Evolutionary conservation across 495 filamentous ascomycete genomes (phyloP), one percentile per base, ranked within the genome.

Genomic region (Aspergillus sclerotioniger): DNA sequence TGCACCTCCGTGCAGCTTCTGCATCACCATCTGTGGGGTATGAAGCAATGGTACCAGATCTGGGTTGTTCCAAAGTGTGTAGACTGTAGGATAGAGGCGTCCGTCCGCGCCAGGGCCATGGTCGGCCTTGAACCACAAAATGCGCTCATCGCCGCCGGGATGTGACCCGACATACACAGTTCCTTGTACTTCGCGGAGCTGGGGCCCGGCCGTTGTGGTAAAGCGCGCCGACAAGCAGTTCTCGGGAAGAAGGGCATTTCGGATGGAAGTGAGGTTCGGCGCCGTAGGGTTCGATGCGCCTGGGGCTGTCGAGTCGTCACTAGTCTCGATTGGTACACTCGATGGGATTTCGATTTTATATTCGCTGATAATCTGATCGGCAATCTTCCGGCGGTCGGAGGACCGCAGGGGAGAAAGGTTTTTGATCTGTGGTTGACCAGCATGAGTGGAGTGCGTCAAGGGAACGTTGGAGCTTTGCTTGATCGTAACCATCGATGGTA

Each of bases 61-160:
- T 1, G 88, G 76, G 59, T 89, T 86, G 43, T 80, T 72, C 86
- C 86, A 89, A 45, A 89, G 71, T 2, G 86, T 86, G 63, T 88
- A 90, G 3, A 88, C 85, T 13, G 87, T 87, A 4, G 87, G 87
- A 51, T 87, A 86, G 45, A 90, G 71, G 29, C 73, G 77, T 53
- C 71, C 71, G 47, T 72, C 72, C 0, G 72, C 65, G 7, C 74
- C 75, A 3, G 76, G 76, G 9, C 76, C 75, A 29, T 87, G 86
- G 49, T 86, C 83, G n/a, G 86, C 68, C 66, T 82, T 85, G 48
- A 87, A 82, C 87, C 87, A 90, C 16, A 90, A 67, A 41, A 89
- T 78, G n/a, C 87, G 76, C 56, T 84, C 82, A 32, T 87, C 84
- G n/a, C 78, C 78, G 13, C 68, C 76, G 12, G 71, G 66, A 61